These are phyloP conservation scores for Hyphopichia wangnamkhiaoensis DNA, from an alignment of 1,139 yeast genomes.

Conservation along the genomic window DNA sequence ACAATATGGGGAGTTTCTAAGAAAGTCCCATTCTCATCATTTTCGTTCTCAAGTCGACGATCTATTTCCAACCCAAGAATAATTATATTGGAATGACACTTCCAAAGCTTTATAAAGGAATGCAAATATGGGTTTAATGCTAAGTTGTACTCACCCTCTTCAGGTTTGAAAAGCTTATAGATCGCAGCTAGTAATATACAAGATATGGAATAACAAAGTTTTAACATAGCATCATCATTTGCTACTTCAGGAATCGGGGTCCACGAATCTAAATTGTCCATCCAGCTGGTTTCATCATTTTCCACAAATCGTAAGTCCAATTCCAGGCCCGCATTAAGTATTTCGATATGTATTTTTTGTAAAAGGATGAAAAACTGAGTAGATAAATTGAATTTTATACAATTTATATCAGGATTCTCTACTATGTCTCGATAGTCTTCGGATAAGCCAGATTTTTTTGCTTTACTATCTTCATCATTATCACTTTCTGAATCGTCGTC, in stretches of 20 bases:
- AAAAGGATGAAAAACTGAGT: conserved; percentile 42
- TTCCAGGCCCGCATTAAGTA: conserved; percentile 51
- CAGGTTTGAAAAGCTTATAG: conserved; percentile 48
- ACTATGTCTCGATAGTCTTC: neutral
- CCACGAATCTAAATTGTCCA: conserved; percentile 49
- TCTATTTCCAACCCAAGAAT: conserved; percentile 64
- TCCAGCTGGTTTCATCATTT: conserved; percentile 46
- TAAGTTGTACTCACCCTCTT: conserved; percentile 33
- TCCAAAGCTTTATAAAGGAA: conserved; percentile 61
- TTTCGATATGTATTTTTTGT: conserved; percentile 32
- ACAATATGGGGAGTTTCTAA: conserved; percentile 51
- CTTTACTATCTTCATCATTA: neutral
- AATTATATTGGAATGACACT: conserved; percentile 58
- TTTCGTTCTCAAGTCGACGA: conserved; percentile 55
- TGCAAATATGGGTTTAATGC: conserved; percentile 62
- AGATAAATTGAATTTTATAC: conserved; percentile 43
- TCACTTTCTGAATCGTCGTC: neutral
- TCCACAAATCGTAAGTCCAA: conserved; percentile 42
- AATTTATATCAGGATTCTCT: conserved; percentile 14
- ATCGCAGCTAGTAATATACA: conserved; percentile 53
- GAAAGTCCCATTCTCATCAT: conserved; percentile 23
- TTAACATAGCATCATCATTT: conserved; percentile 31
- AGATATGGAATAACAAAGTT: conserved; percentile 51
- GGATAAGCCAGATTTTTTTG: neutral
- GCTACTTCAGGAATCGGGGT: conserved; percentile 45